A percentile compares a stretch with the other conserved stretches of the same genome.
phyloP scores from a whole-genome alignment of 768 basidiomycete species.

The Mycena belliarum region DNA sequence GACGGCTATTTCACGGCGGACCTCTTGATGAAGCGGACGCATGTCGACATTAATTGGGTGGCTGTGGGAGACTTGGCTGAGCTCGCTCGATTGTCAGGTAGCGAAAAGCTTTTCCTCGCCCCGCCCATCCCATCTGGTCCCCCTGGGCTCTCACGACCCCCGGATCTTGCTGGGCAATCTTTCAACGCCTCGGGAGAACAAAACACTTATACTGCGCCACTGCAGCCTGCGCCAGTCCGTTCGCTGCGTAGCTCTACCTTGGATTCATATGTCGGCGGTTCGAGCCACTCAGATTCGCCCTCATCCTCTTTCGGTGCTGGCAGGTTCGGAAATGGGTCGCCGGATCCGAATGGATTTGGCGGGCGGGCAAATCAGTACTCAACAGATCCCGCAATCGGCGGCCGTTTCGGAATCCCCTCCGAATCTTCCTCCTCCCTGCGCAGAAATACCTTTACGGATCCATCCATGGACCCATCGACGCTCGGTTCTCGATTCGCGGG shows the following conservation, averaged over 20 bases:
- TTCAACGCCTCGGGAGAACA: constrained; percentile 34
- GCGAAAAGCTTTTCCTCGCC: constrained; percentile 65
- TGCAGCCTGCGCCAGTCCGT: constrained; percentile 68
- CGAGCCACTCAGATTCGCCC: constrained; percentile 67
- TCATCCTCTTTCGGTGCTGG: constrained; percentile 70
- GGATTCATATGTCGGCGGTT: constrained; percentile 59
- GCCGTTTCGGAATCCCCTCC: constrained; percentile 30
- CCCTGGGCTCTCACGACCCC: constrained; percentile 53
- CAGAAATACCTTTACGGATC: constrained; percentile 41
- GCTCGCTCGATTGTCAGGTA: constrained; percentile 42
- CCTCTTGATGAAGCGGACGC: constrained; percentile 82
- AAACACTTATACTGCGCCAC: constrained; percentile 52
- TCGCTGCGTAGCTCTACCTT: constrained; percentile 62
- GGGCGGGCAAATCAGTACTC: constrained; percentile 44
- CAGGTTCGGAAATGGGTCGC: constrained; percentile 66
- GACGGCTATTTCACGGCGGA: constrained; percentile 86
- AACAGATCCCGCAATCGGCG: constrained; percentile 37
- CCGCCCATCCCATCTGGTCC: constrained; percentile 47
- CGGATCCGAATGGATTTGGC: constrained; percentile 62
- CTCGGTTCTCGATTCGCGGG: constrained; percentile 19
- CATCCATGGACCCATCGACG: constrained; percentile 38
- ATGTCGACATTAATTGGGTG: constrained; percentile 67
- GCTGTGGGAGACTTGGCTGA: constrained; percentile 58
- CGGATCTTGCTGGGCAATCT: constrained; percentile 50
- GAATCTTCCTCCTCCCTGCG: constrained; percentile 34